Evolutionary conservation across 352 stramenopile genomes (phyloP).

Genomic region (Pythium myriotylum): DNA sequence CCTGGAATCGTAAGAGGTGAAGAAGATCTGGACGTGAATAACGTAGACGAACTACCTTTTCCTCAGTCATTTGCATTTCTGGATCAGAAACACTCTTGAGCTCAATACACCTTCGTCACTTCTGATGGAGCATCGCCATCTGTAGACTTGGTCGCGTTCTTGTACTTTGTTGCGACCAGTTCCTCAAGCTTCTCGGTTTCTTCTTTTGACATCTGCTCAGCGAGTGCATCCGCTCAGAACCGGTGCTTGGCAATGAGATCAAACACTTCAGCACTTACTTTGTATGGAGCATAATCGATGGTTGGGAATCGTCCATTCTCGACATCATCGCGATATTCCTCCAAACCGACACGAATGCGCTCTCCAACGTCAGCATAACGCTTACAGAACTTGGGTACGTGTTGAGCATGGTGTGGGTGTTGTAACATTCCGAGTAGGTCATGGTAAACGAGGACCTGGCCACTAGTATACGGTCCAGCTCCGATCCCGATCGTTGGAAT

Average conservation of each 20-base stretch:
- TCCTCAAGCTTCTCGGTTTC: slow-evolving; percentile 73
- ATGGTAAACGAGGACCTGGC: slow-evolving; percentile 98
- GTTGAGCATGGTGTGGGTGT: slow-evolving; percentile 96
- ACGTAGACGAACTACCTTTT: slow-evolving; percentile 46
- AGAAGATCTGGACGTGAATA: slow-evolving; percentile 9
- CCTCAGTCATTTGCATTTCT: slow-evolving; percentile 75
- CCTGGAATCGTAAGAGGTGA: slow-evolving; percentile 3
- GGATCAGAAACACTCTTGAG: slow-evolving; percentile 22
- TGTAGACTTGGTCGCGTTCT: slow-evolving; percentile 19
- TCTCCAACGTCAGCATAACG: slow-evolving; percentile 96
- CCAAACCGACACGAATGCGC: slow-evolving; percentile 91
- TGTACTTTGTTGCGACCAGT: slow-evolving; percentile 66
- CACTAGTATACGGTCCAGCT: slow-evolving; percentile 91
- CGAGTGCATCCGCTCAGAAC: too few relatives aligned
- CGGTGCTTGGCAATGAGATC: too few relatives aligned
- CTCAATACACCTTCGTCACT: slow-evolving; percentile 84
- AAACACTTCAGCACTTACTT: slow-evolving; percentile 39
- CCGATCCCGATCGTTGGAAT: slow-evolving; percentile 99
- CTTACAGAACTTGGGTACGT: slow-evolving; percentile 99
- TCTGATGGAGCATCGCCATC: slow-evolving; percentile 42
- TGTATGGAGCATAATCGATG: slow-evolving; percentile 95
- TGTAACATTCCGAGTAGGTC: slow-evolving; percentile 98
- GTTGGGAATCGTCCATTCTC: slow-evolving; percentile 94
- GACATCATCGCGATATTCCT: slow-evolving; percentile 96
- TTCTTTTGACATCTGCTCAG: slow-evolving; percentile 72